A percentile compares a stretch with the other conserved stretches of the same genome.
phyloP scores from a whole-genome alignment of 2,329 filamentous ascomycete species.

The Blumeria graminis region DNA sequence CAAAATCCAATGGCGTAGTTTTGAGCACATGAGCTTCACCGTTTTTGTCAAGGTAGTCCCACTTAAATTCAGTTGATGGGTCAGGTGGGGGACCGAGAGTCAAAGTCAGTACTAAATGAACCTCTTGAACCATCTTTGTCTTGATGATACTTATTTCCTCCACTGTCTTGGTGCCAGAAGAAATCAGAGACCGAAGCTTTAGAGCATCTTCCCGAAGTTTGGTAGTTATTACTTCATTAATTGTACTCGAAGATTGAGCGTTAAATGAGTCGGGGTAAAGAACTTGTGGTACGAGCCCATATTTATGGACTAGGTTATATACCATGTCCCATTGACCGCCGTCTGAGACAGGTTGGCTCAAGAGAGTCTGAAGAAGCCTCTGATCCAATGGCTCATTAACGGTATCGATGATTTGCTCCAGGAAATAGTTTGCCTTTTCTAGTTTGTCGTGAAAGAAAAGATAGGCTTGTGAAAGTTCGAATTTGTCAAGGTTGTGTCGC shows the following conservation, averaged over 20 bases:
- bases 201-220: slow-evolving; percentile 73
- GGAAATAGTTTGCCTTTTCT: slow-evolving; percentile 75
- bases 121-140: slow-evolving; percentile 52
- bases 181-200: slow-evolving; percentile 35
- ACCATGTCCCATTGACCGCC: slow-evolving; percentile 90
- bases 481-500: slow-evolving; percentile 49
- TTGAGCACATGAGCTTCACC: slow-evolving; percentile 37
- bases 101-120: slow-evolving; percentile 60
- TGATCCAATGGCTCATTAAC: slow-evolving; percentile 44
- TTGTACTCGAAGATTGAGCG: slow-evolving; percentile 41
- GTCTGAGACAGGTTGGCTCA: slow-evolving; percentile 46
- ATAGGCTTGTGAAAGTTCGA: slow-evolving; percentile 73
- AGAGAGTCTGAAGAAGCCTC: slow-evolving; percentile 44
- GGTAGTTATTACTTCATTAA: slow-evolving; percentile 55
- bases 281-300: slow-evolving; percentile 62
- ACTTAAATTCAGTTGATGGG: slow-evolving; percentile 45
- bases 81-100: slow-evolving; percentile 58
- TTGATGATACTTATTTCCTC: slow-evolving; percentile 27
- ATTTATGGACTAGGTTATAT: slow-evolving; percentile 63
- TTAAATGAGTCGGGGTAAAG: slow-evolving; percentile 69
- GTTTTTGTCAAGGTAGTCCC: slow-evolving; percentile 53
- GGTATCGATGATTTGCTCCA: slow-evolving; percentile 63
- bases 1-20: slow-evolving; percentile 46
- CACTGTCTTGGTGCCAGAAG: slow-evolving; percentile 6
- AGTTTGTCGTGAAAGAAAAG: slow-evolving; percentile 90